Percentiles rank a stretch among this genome's conserved stretches.
phyloP scores from a whole-genome alignment of 192 early-diverging fungal species.

The Chytriomyces confervae region DNA sequence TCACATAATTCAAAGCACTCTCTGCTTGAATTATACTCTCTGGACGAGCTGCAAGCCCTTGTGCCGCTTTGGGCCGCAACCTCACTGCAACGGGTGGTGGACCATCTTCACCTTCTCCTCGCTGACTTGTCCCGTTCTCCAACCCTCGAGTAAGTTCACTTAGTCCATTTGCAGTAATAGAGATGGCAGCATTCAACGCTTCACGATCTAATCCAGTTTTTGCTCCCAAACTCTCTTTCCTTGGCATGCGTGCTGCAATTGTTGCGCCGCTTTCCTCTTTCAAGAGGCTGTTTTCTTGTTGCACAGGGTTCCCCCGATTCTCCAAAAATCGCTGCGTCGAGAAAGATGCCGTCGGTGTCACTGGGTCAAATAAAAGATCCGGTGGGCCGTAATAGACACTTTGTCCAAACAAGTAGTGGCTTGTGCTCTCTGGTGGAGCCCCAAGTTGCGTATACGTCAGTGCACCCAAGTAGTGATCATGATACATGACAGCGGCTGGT shows the following conservation, averaged over 20 bases:
- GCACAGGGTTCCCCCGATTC: background rate
- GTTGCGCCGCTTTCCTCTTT: too few species aligned
- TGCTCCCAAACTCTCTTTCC: background rate
- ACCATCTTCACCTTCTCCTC: background rate
- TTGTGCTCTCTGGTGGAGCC: constrained; percentile 16
- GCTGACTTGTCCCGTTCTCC: background rate
- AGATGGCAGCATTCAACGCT: background rate
- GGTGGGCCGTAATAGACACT: constrained; percentile 28
- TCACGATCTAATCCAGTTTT: background rate
- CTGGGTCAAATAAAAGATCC: background rate
- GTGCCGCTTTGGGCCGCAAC: constrained; percentile 8
- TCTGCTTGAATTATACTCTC: constrained; percentile 13
- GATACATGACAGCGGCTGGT: constrained; percentile 22
- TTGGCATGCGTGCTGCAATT: too few species aligned
- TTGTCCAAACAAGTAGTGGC: constrained; percentile 31
- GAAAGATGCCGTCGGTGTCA: background rate
- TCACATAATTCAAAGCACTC: constrained; percentile 10
- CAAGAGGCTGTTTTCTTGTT: background rate
- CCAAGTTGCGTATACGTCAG: constrained; percentile 33
- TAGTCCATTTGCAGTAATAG: background rate
- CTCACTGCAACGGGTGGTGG: background rate
- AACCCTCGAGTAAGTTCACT: too few species aligned
- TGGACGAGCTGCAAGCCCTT: background rate
- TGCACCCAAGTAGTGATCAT: constrained; percentile 34
- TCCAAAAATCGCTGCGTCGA: background rate